A percentile compares a stretch with the other conserved stretches of the same genome.
Evolutionary conservation across 2,329 filamentous ascomycete genomes (phyloP).

Genomic region (Sporothrix variecibatus): DNA sequence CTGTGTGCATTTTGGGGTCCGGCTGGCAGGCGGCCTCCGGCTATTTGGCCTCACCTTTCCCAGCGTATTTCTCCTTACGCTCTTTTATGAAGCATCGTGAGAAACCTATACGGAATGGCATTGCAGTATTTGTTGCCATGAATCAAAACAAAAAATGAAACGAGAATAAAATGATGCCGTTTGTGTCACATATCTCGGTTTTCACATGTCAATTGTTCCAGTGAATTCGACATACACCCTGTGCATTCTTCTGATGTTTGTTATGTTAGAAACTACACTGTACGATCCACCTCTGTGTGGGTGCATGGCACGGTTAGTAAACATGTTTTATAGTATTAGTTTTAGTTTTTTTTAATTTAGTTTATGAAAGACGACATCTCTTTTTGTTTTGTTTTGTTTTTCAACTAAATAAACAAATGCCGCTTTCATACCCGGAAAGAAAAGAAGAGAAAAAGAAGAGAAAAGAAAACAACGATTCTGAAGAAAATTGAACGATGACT

Average conservation of each 20-base stretch:
- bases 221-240: neutral
- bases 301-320: too few species aligned
- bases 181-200: neutral
- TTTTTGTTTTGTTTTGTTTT: too few species aligned
- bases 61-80: neutral
- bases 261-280: too few species aligned
- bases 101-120: neutral
- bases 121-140: neutral
- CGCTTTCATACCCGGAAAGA: too few species aligned
- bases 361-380: too few species aligned
- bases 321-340: neutral
- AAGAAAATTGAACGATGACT: too few species aligned
- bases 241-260: neutral
- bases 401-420: too few species aligned
- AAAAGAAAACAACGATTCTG: too few species aligned
- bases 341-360: too few species aligned
- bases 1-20: neutral
- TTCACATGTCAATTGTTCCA: neutral
- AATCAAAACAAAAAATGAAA: neutral
- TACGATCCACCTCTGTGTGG: too few species aligned
- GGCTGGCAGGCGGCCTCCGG: constrained; percentile 19
- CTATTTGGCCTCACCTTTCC: neutral
- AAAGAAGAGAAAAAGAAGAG: too few species aligned
- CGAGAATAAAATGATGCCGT: neutral
- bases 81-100: neutral